Base-by-base conservation (phyloP, 176 grass and related monocot species). In the Leersia perrieri region DNA sequence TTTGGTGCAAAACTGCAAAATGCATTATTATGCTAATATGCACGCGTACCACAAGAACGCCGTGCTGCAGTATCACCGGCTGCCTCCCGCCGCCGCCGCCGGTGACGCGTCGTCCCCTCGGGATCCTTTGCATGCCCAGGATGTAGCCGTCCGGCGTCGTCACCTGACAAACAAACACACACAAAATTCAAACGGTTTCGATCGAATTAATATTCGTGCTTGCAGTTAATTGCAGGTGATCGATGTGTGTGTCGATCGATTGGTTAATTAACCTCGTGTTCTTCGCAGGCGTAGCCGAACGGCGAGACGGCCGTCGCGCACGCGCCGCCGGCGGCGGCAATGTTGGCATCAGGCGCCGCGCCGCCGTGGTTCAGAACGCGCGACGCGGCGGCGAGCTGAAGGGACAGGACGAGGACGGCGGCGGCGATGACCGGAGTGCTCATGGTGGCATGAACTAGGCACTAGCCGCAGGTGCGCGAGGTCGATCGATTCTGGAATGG, bases 31-130 rank as follows among this genome's bases (percentile, higher is more conserved):
- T 81, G 77, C 66, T n/a, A n/a, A n/a, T n/a, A 9, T 11, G 41
- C 3, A 2, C 2, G 25, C 78, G 31, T 93, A 97, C 94, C 91
- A 89, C 83, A 27, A 97, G 86, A 33, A 97, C 83, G 0, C 94
- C 94, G 15, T 97, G 94, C 61, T 97, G 94, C 83, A 97, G 70
- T 20, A 97, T 82, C 60, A 97, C 91, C 79, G 94, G 94, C 91
- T 90, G 91, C 73, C 86, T 77, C 40, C 58, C 51, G 61, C 33
- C 34, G 10, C 7, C 45, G 16, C 23, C 75, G n/a, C 18, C 18
- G 42, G 20, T 29, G n/a, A 32, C 63, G 11, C 60, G 72, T 7
- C 67, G 86, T 18, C 91, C 81, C 12, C 75, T 36, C 16, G 94
- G 89, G 22, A 97, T 94, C 69, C 91, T 62, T 63, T 97, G 94